Evolutionary conservation across 2,329 filamentous ascomycete genomes (phyloP).

Genomic region (Stromatinia cepivora): DNA sequence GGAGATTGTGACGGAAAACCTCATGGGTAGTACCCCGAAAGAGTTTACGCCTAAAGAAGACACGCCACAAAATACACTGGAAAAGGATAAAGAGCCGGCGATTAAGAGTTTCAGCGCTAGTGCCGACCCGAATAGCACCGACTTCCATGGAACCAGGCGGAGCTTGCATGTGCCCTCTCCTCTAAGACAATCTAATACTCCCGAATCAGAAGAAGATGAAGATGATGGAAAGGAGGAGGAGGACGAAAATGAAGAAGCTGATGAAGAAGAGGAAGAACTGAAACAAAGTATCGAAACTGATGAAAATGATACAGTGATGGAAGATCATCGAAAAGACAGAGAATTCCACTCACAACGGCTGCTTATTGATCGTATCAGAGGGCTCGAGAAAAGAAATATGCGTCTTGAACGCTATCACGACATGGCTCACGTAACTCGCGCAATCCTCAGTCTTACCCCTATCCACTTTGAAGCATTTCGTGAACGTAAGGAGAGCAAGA

Average conservation of each 20-base stretch:
- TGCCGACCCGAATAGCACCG: not conserved
- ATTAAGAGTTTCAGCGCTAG: not conserved
- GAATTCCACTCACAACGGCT: not conserved
- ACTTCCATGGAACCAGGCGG: not conserved
- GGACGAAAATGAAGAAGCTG: not conserved
- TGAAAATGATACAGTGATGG: not conserved
- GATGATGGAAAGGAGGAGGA: not conserved
- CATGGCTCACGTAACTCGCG: not conserved
- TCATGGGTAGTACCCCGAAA: not conserved
- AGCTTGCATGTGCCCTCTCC: conserved; percentile 2
- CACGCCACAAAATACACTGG: not conserved
- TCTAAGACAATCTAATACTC: conserved; percentile 3
- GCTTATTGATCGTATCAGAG: not conserved
- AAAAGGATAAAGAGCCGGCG: not conserved
- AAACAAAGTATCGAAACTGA: conserved; percentile 11
- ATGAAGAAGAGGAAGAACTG: not conserved
- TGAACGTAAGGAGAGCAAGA: conserved; percentile 1
- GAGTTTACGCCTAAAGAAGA: not conserved
- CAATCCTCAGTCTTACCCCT: conserved; percentile 10
- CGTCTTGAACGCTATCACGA: conserved; percentile 9
- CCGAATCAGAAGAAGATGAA: not conserved
- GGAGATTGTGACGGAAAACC: conserved; percentile 15
- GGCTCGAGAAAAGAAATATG: not conserved
- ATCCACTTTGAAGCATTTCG: conserved; percentile 12
- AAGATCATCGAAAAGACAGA: not conserved